Percentiles rank a stretch among this genome's conserved stretches.
Evolutionary conservation across 148 eudicot genomes (phyloP).

Genomic region (Chenopodium album): DNA sequence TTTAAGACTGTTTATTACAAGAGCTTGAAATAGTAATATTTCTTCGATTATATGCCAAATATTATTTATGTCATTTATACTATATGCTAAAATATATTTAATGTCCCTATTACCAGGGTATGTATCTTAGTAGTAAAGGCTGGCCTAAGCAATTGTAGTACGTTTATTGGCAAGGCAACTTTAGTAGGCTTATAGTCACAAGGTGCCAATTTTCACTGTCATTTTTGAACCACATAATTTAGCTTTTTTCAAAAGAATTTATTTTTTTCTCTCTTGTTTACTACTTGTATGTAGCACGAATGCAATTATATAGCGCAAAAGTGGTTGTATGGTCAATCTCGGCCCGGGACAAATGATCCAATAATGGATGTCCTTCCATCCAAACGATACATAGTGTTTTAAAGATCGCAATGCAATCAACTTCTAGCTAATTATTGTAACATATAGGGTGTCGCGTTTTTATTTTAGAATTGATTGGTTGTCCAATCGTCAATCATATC

Average conservation of each 20-base stretch:
- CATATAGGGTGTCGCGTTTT: no score
- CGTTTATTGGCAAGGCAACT: no score
- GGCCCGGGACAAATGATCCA: no score
- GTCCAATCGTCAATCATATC: no score
- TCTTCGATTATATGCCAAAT: not conserved
- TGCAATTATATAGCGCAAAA: not conserved
- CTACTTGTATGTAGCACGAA: not conserved
- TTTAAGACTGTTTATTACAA: not conserved
- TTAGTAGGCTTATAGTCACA: not conserved
- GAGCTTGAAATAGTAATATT: conserved; percentile 5
- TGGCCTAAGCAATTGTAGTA: not conserved
- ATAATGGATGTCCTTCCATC: not conserved
- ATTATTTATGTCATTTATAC: not conserved
- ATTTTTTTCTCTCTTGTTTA: not conserved
- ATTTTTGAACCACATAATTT: not conserved
- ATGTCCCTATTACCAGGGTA: not conserved
- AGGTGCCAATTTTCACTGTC: not conserved
- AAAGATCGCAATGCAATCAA: not conserved
- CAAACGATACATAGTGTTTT: not conserved
- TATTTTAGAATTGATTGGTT: no score
- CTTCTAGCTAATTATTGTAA: not conserved
- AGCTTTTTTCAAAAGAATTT: not conserved
- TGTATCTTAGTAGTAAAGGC: conserved; percentile 1
- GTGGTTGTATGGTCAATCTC: not conserved
- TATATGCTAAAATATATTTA: not conserved